Percentiles rank a stretch among this genome's conserved stretches.
Evolutionary conservation across 192 early-diverging fungal genomes (phyloP).

Genomic region (Backusella liffmaniae): DNA sequence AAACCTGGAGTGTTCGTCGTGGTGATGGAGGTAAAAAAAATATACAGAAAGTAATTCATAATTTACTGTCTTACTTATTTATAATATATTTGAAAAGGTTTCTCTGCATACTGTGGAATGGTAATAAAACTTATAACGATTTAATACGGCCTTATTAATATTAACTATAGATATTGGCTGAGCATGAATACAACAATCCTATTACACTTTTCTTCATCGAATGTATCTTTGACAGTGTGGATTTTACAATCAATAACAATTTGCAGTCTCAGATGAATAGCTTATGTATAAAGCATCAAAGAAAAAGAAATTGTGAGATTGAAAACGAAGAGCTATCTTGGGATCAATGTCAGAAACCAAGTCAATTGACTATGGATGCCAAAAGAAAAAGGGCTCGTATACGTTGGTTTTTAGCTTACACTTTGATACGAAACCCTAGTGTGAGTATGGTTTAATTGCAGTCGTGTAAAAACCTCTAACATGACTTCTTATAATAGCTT

Average conservation of each 20-base stretch:
- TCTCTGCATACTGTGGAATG: conserved; percentile 37
- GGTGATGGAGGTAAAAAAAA: conserved; percentile 32
- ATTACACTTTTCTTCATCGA: conserved; percentile 28
- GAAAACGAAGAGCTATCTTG: not conserved
- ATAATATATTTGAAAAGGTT: not conserved
- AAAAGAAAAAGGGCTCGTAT: conserved; percentile 17
- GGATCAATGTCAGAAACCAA: not conserved
- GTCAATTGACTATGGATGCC: not conserved
- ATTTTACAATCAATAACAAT: not conserved
- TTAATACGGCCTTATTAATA: not conserved
- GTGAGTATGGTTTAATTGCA: not conserved
- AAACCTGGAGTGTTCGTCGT: conserved; percentile 37
- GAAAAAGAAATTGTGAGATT: not conserved
- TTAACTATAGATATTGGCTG: conserved; percentile 23
- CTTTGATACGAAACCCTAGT: conserved; percentile 33
- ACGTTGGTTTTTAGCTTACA: conserved; percentile 36
- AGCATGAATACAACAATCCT: conserved; percentile 39
- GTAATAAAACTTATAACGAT: conserved; percentile 21
- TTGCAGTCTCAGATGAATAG: not conserved
- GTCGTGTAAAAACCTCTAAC: not conserved
- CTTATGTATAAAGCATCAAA: conserved; percentile 11
- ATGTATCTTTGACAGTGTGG: conserved; percentile 11
- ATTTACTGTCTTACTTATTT: not conserved
- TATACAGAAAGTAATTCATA: too few relatives aligned
- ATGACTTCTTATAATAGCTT: not conserved